Evolutionary conservation across 768 basidiomycete genomes (phyloP).

Genomic region (Xerocomellus intermedius): DNA sequence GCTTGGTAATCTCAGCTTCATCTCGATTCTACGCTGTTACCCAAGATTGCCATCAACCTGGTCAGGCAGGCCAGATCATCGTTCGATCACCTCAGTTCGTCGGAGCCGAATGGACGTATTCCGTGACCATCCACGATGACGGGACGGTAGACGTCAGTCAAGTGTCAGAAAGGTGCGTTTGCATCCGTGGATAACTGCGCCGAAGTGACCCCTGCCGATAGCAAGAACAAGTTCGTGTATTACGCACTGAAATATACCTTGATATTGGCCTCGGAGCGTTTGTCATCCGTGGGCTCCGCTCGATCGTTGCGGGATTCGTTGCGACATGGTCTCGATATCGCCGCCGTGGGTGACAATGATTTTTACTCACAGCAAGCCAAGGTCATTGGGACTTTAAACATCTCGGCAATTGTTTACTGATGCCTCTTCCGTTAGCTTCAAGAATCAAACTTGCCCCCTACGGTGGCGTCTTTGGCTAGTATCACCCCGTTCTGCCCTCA

Average conservation of each 20-base stretch:
- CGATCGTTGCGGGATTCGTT: slow-evolving; percentile 42
- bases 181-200: not conserved
- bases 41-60: slow-evolving; percentile 30
- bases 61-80: slow-evolving; percentile 46
- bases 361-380: slow-evolving; percentile 94
- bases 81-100: slow-evolving; percentile 92
- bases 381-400: slow-evolving; percentile 40
- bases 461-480: slow-evolving; percentile 57
- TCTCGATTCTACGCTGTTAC: slow-evolving; percentile 91
- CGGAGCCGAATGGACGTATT: slow-evolving; percentile 76
- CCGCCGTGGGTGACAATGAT: slow-evolving; percentile 91
- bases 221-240: slow-evolving; percentile 90
- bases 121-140: slow-evolving; percentile 41
- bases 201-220: slow-evolving; percentile 25
- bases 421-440: slow-evolving; percentile 51
- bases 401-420: slow-evolving; percentile 1
- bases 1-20: slow-evolving; percentile 87
- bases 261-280: slow-evolving; percentile 56
- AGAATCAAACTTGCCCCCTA: slow-evolving; percentile 57
- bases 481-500: slow-evolving; percentile 79
- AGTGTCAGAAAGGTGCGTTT: slow-evolving; percentile 22
- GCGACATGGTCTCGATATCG: slow-evolving; percentile 63
- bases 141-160: slow-evolving; percentile 24
- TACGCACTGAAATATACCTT: slow-evolving; percentile 82
- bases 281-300: slow-evolving; percentile 37